Evolutionary conservation across 495 filamentous ascomycete species (phyloP), one percentile per base, ranked within the genome.

Genomic region (Immersiella caudata): DNA sequence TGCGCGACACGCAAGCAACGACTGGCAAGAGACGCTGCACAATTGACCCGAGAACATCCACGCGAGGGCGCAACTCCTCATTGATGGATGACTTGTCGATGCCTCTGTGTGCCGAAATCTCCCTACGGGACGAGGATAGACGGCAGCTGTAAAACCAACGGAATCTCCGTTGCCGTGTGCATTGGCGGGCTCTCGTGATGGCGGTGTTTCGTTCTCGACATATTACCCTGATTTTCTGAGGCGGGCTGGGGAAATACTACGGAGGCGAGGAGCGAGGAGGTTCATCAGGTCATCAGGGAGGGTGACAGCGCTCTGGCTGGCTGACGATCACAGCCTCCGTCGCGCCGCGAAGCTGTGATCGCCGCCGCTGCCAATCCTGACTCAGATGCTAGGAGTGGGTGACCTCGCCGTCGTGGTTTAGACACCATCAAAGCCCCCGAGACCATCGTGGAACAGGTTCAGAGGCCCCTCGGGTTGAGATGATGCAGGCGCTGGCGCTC

Each of bases 41-140:
- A 61, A 61, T 67, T 67, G 65, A 67, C n/a, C 65, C 65, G 65
- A 14, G 14, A 67, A 52, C 57, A 67, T 24, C 58, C 60, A 64
- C 55, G 66, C 52, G 66, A 68, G 66, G 63, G 24, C 26, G 7
- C 26, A 8, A 56, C 40, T 61, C 59, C 65, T 57, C 58, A 54
- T 22, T 26, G 29, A 54, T 46, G 40, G 40, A n/a, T n/a, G n/a
- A 4, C 11, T 2, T 12, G 5, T 12, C 29, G 18, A 59, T 20
- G 26, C 20, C 52, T 55, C 26, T 59, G 56, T 25, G 9, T 59
- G 56, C 52, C 52, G 52, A 26, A 8, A 55, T 55, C 52, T 55
- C 21, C 52, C 63, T 36, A 54, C 64, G 36, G 55, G 49, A 54
- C 40, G 59, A 67, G 40, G 40, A 46, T 29, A 35, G 60, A 50